Base-by-base conservation (phyloP, 2,329 filamentous ascomycete species). In the Chrysosporium keratinophilum region DNA sequence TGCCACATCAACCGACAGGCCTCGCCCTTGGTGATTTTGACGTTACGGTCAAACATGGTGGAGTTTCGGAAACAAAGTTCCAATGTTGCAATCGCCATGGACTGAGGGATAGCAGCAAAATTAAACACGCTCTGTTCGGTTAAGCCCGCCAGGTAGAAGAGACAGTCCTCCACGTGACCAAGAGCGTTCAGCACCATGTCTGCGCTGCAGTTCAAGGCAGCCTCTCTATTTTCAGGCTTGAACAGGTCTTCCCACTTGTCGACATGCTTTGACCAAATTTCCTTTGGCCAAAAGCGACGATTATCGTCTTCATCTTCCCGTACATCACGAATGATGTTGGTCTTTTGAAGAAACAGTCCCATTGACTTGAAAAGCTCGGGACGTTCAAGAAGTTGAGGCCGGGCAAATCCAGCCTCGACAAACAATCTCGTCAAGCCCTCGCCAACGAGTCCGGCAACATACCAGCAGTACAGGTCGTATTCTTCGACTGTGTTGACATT, bases 101-200 rank as follows among this genome's bases (percentile, higher is more conserved):
- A 78, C 71, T 98, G 93, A 1, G 93, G 93, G 59, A 98, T 98
- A 54, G 91, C 91, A 46, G 89, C 89, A 70, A 98, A 98, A 78
- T 98, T 98, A 81, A 98, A 98, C 23, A 95, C 88, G 67, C 88
- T 95, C 74, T 98, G 93, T 67, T 98, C 93, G 61, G 85, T 84
- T 59, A 98, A 82, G 45, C 87, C 93, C 4, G 91, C 91, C 75
- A 98, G 88, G 74, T 97, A 98, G 76, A 90, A 96, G n/a, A 98
- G 73, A 67, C 91, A 97, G 66, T 97, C 89, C 59, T 96, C 89
- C 3, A 81, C 85, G 61, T 95, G 87, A 65, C 83, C 82, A 42
- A 98, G 77, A 4, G 91, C 88, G 63, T 93, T 88, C 56, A 97
- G 77, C 5, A 97, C 83, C 90, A 98, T 95, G 65, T 96, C 88